Evolutionary conservation across 2,329 filamentous ascomycete species (phyloP).

Genomic region (Pseudocercospora cruenta): DNA sequence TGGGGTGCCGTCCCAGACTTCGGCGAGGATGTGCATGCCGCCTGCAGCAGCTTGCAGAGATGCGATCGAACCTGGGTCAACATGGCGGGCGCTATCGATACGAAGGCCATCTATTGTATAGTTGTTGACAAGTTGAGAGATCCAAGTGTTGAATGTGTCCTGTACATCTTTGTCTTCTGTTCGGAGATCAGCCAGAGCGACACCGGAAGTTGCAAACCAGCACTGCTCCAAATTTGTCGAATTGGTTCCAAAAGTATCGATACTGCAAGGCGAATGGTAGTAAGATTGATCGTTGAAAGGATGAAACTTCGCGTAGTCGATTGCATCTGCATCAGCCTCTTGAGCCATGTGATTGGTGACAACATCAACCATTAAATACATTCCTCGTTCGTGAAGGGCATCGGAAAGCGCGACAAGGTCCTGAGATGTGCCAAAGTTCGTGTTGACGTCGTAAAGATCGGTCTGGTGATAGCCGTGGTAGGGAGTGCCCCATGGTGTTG

Average conservation of each 20-base stretch:
- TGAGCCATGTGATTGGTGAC: conserved; percentile 51
- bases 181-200: conserved; percentile 63
- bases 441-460: conserved; percentile 41
- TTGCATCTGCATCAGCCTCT: conserved; percentile 29
- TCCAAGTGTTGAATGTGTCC: conserved; percentile 59
- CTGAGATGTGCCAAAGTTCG: conserved; percentile 50
- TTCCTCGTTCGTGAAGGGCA: conserved; percentile 50
- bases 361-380: conserved; percentile 55
- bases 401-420: conserved; percentile 49
- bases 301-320: conserved; percentile 40
- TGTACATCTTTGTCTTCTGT: conserved; percentile 57
- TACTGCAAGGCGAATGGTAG: conserved; percentile 56
- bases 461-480: conserved; percentile 43
- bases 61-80: conserved; percentile 42
- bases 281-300: conserved; percentile 43
- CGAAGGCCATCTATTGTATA: conserved; percentile 59
- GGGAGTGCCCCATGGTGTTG: conserved; percentile 43
- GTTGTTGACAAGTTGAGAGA: conserved; percentile 59
- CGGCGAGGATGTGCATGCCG: conserved; percentile 46
- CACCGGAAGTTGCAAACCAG: conserved; percentile 53
- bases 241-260: conserved; percentile 56
- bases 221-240: conserved; percentile 46
- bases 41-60: conserved; percentile 15
- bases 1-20: conserved; percentile 46
- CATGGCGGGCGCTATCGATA: conserved; percentile 40